A percentile compares a stretch with the other conserved stretches of the same genome.
Evolutionary conservation across 192 early-diverging fungal species (phyloP).

Genomic region (Entomortierella lignicola): DNA sequence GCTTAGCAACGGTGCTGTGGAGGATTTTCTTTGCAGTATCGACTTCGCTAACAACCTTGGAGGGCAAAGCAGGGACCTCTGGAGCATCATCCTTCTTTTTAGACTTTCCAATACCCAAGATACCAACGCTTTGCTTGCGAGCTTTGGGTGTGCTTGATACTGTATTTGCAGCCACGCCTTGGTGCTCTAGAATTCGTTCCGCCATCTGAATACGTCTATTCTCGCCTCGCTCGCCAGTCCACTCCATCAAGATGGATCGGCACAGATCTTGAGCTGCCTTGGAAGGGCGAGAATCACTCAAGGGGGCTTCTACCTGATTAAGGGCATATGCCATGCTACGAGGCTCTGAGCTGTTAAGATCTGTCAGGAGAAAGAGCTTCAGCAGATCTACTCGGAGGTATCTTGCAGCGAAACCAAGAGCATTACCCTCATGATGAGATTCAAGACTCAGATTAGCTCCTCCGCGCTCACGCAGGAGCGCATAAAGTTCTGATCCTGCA

Average conservation of each 20-base stretch:
- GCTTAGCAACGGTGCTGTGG: conserved; percentile 39
- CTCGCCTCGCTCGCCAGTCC: conserved; percentile 46
- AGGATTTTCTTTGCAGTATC: conserved; percentile 34
- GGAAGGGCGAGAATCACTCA: conserved; percentile 33
- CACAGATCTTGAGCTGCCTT: conserved; percentile 33
- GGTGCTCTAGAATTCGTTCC: conserved; percentile 42
- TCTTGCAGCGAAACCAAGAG: conserved; percentile 39
- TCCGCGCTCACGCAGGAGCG: conserved; percentile 40
- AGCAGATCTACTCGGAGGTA: conserved; percentile 41
- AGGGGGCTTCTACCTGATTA: conserved; percentile 22
- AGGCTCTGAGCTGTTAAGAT: conserved; percentile 34
- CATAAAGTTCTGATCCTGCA: conserved; percentile 36
- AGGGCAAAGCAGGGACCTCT: conserved; percentile 14
- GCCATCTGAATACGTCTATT: conserved; percentile 43
- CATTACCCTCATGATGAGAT: conserved; percentile 41
- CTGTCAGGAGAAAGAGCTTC: conserved; percentile 42
- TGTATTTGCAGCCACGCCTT: neutral
- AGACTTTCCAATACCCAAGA: conserved; percentile 40
- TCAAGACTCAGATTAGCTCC: conserved; percentile 31
- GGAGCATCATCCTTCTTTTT: conserved; percentile 35
- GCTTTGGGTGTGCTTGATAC: conserved; percentile 16
- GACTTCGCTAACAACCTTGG: conserved; percentile 30
- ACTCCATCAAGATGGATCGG: conserved; percentile 37
- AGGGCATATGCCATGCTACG: conserved; percentile 36
- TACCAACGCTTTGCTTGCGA: conserved; percentile 37